A percentile compares a stretch with the other conserved stretches of the same genome.
Evolutionary conservation across 306 rosid species (phyloP).

Genomic region (Corylus avellana): DNA sequence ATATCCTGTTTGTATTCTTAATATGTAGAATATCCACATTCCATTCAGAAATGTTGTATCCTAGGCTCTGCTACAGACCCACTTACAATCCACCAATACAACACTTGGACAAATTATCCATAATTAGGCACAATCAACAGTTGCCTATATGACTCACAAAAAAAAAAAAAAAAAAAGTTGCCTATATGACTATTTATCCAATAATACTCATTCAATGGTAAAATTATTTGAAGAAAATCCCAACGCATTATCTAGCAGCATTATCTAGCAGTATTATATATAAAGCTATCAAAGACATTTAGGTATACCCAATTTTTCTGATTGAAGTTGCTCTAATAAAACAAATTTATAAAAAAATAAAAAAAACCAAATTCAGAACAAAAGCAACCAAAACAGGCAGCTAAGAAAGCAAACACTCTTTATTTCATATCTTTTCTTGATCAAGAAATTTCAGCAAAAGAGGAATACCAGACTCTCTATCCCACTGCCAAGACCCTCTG

Average conservation of each 20-base stretch:
- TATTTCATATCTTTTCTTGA: neutral
- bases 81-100: neutral
- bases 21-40: slow-evolving; percentile 12
- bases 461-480: slow-evolving; percentile 88
- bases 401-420: neutral
- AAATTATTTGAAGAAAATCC: neutral
- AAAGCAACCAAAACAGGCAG: neutral
- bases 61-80: slow-evolving; percentile 5
- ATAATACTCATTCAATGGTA: neutral
- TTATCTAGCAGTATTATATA: neutral
- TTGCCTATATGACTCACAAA: neutral
- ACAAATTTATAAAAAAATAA: neutral
- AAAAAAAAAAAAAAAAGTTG: too few relatives aligned
- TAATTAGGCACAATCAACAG: neutral
- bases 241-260: neutral
- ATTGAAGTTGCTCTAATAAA: neutral
- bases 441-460: slow-evolving; percentile 21
- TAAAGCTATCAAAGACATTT: neutral
- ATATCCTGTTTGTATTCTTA: neutral
- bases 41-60: neutral
- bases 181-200: neutral
- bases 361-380: neutral
- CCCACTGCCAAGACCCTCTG: slow-evolving; percentile 99
- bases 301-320: neutral
- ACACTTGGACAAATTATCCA: neutral